Conservation (phyloP, 2,329 filamentous ascomycete genomes). For the Herpotrichia juniperi region DNA sequence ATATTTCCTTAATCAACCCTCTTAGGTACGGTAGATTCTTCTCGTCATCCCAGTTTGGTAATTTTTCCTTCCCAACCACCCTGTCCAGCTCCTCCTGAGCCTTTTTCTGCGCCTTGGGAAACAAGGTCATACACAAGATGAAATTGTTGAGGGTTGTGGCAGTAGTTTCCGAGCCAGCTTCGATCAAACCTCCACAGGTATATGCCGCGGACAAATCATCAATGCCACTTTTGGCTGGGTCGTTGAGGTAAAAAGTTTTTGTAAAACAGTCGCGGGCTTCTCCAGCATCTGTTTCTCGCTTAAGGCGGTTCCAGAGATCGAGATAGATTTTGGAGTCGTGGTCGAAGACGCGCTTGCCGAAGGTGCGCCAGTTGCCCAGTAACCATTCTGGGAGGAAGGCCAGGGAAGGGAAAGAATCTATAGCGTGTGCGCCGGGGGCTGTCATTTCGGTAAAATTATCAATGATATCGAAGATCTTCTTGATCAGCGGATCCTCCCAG, state of each 20-base stretch:
- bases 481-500: slow-evolving; percentile 39
- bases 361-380: slow-evolving; percentile 35
- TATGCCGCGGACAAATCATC: slow-evolving; percentile 43
- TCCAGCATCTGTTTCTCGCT: slow-evolving; percentile 35
- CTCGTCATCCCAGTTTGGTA: slow-evolving; percentile 42
- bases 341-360: slow-evolving; percentile 31
- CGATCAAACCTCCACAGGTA: slow-evolving; percentile 40
- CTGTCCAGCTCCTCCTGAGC: slow-evolving; percentile 38
- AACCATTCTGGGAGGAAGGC: slow-evolving; percentile 37
- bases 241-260: slow-evolving; percentile 41
- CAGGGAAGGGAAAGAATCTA: slow-evolving; percentile 37
- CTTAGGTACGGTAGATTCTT: slow-evolving; percentile 43
- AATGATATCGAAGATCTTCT: slow-evolving; percentile 37
- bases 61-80: slow-evolving; percentile 31
- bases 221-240: slow-evolving; percentile 38
- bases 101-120: slow-evolving; percentile 28
- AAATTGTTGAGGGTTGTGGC: slow-evolving; percentile 40
- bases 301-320: slow-evolving; percentile 39
- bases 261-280: slow-evolving; percentile 40
- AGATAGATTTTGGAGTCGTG: slow-evolving; percentile 41
- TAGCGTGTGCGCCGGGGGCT: slow-evolving; percentile 32
- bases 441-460: slow-evolving; percentile 41
- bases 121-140: slow-evolving; percentile 34
- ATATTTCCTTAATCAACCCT: slow-evolving; percentile 35
- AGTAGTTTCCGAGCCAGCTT: slow-evolving; percentile 42